A percentile compares a stretch with the other conserved stretches of the same genome.
These are phyloP conservation scores for Rhodotorula kratochvilovae DNA, from an alignment of 768 basidiomycete genomes.

Conservation along the genomic window DNA sequence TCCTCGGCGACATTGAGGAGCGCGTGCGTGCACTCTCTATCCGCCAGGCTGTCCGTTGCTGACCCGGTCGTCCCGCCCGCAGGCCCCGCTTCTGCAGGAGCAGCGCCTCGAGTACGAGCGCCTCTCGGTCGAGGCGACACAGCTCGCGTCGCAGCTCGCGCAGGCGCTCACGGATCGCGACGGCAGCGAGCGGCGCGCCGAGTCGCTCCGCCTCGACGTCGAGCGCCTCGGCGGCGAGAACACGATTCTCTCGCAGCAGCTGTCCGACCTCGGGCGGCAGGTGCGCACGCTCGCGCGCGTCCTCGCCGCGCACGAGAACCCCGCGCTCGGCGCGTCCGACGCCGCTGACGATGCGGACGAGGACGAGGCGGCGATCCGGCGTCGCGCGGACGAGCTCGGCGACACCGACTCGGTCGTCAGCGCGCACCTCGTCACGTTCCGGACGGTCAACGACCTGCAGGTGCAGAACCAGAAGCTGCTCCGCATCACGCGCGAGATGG, in stretches of 20 bases:
- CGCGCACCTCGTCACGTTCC: conserved; percentile 81
- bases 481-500: conserved; percentile 75
- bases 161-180: conserved; percentile 73
- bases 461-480: conserved; percentile 86
- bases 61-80: background rate
- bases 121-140: conserved; percentile 68
- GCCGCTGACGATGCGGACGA: conserved; percentile 43
- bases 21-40: conserved; percentile 57
- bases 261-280: conserved; percentile 77
- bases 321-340: conserved; percentile 58
- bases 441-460: conserved; percentile 71
- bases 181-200: conserved; percentile 55
- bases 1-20: conserved; percentile 87
- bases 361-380: conserved; percentile 64
- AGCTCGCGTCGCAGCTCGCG: conserved; percentile 74
- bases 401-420: conserved; percentile 68
- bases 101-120: conserved; percentile 86
- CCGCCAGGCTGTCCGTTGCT: too few species aligned
- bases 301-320: conserved; percentile 74
- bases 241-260: conserved; percentile 64
- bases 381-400: conserved; percentile 36
- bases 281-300: conserved; percentile 73
- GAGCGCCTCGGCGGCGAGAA: conserved; percentile 58
- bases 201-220: conserved; percentile 50
- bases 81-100: conserved; percentile 87